These are phyloP conservation scores for Amanita pseudoporphyria DNA, from an alignment of 768 basidiomycete genomes.

Conservation along the genomic window DNA sequence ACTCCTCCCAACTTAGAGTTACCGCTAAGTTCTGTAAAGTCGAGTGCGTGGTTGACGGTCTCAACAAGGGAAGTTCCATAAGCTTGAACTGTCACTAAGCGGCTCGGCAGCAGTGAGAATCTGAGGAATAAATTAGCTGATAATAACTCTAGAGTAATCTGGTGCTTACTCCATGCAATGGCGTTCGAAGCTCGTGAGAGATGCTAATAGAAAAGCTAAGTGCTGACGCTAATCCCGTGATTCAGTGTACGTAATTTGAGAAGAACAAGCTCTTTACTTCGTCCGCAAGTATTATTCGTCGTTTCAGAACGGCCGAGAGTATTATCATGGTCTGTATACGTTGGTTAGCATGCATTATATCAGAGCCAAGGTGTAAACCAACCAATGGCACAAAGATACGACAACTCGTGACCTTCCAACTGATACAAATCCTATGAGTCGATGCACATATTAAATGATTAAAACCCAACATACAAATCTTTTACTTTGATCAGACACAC, in stretches of 20 bases:
- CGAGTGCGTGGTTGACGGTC: slow-evolving; percentile 93
- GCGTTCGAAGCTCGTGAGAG: slow-evolving; percentile 84
- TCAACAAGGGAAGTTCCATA: no score
- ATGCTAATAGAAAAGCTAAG: no score
- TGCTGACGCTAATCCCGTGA: neutral
- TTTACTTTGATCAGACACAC: no score
- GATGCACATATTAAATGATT: no score
- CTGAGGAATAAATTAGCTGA: slow-evolving; percentile 7
- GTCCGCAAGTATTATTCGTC: no score
- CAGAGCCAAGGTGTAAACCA: slow-evolving; percentile 9
- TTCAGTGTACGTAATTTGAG: slow-evolving; percentile 51
- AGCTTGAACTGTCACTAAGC: slow-evolving; percentile 73
- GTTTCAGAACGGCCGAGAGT: slow-evolving; percentile 80
- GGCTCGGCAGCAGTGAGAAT: slow-evolving; percentile 91
- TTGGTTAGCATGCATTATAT: no score
- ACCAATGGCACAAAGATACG: slow-evolving; percentile 88
- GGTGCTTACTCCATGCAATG: slow-evolving; percentile 70
- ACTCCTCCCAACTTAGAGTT: no score
- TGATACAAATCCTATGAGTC: no score
- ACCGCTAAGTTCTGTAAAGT: slow-evolving; percentile 92
- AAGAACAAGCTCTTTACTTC: no score
- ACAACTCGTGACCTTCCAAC: no score
- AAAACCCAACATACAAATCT: no score
- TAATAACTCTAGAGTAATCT: neutral
- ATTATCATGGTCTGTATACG: slow-evolving; percentile 79